Conservation (phyloP, 1,139 yeast genomes). For the Pneumocystis murina region DNA sequence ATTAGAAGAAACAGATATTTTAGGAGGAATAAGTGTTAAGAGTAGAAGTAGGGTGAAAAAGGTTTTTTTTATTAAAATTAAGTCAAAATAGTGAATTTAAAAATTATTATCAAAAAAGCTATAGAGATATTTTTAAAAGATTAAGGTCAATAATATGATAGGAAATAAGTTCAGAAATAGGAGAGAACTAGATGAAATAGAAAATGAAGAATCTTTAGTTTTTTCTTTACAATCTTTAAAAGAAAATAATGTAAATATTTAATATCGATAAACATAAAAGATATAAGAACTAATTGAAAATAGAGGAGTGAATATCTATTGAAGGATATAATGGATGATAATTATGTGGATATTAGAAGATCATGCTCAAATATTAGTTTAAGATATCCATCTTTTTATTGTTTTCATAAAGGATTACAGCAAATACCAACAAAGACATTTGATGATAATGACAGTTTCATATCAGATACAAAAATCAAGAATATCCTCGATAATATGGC, state of each 20-base stretch:
- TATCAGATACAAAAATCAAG: background rate
- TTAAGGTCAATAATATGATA: background rate
- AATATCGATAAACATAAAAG: background rate
- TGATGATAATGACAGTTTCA: background rate
- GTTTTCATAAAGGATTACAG: background rate
- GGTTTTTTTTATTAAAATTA: background rate
- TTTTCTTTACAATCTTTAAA: background rate
- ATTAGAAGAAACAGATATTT: background rate
- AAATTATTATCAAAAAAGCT: background rate
- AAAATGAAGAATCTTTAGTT: background rate
- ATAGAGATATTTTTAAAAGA: background rate
- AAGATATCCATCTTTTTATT: background rate
- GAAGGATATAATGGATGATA: background rate
- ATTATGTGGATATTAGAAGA: background rate
- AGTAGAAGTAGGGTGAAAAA: background rate
- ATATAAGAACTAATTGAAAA: background rate
- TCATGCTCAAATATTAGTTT: background rate
- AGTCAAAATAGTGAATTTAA: background rate
- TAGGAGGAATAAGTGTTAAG: background rate
- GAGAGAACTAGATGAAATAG: background rate
- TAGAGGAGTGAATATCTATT: background rate
- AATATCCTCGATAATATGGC: background rate
- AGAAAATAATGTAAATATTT: background rate
- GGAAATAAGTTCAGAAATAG: background rate
- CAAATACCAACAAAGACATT: background rate